Base-by-base conservation (phyloP, 2,329 filamentous ascomycete species). In the Aspergillus piperis region DNA sequence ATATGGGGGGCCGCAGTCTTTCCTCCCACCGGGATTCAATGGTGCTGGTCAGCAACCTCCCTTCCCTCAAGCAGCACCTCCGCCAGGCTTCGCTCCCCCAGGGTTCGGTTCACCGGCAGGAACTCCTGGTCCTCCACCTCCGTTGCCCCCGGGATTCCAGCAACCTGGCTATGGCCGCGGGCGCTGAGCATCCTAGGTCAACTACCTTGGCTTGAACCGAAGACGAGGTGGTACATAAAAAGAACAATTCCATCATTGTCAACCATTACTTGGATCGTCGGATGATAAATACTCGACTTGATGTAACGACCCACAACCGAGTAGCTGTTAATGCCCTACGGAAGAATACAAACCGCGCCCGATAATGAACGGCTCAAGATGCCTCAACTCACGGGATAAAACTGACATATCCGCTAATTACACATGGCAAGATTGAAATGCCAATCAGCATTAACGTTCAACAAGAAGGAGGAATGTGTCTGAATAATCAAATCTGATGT, bases 1-100 rank as follows among this genome's bases (percentile, higher is more conserved):
- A 1, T 90, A 89, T 70, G 88, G 88, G 44, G 89, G 88, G 8
- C 88, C 76, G 47, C 71, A 78, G 63, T 66, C 75, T 13, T 80
- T 81, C 62, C 54, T 73, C 17, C 76, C 76, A 30, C 73, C 72
- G 53, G 75, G 73, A 54, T 80, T 78, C 59, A 74, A 69, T 63
- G 72, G 66, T 50, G 54, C 71, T n/a, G 61, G 68, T 32, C 72
- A 72, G 48, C 71, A 71, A 54, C 47, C 70, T 11, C 54, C 67
- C 3, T 76, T 70, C 47, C 70, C 74, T 36, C 75, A 74, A 61
- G 77, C 76, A 59, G 80, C 77, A 27, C 75, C 80, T 10, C 82
- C 83, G 30, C 79, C 81, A 19, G 82, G 81, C 1, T 84, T 84
- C 69, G 79, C 70, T 32, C 80, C 82, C 21, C 79, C 82, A 52